Conservation (phyloP, 2,329 filamentous ascomycete genomes). For the Diaporthe citrichinensis region DNA sequence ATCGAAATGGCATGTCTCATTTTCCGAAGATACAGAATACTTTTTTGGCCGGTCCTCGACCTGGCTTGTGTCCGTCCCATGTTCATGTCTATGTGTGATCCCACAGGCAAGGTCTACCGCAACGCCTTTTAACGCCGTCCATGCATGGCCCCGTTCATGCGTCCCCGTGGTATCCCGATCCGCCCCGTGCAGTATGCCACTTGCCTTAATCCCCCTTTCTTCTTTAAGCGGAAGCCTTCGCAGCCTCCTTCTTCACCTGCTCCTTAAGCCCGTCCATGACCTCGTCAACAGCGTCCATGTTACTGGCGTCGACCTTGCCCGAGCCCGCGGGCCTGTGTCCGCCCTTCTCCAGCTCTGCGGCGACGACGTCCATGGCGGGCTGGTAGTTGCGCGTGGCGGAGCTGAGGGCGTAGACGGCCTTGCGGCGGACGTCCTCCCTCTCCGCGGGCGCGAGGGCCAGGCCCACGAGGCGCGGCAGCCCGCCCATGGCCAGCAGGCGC, state of each 20-base stretch:
- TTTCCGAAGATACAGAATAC: constrained; percentile 8
- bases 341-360: constrained; percentile 70
- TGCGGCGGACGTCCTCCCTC: constrained; percentile 78
- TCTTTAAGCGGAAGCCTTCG: constrained; percentile 37
- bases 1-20: constrained; percentile 35
- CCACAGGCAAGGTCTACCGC: constrained; percentile 11
- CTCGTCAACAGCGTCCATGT: constrained; percentile 89
- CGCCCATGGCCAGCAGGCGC: constrained; percentile 73
- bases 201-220: not conserved
- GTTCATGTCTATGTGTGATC: constrained; percentile 4
- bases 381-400: constrained; percentile 91
- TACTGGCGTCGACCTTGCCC: constrained; percentile 79
- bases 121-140: constrained; percentile 54
- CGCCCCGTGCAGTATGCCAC: constrained; percentile 23
- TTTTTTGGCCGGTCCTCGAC: not conserved
- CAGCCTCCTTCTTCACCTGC: constrained; percentile 55
- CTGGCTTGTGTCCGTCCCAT: not conserved
- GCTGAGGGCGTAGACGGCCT: constrained; percentile 91
- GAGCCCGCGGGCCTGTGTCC: constrained; percentile 61
- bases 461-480: constrained; percentile 77
- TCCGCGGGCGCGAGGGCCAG: constrained; percentile 74
- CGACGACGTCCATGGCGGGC: constrained; percentile 80
- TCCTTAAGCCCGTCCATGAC: constrained; percentile 79
- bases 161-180: constrained; percentile 31
- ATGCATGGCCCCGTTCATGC: constrained; percentile 47